Evolutionary conservation across 108 stramenopile species (phyloP), one percentile per base, ranked within the genome.

Genomic region (Cyclotella baltica): DNA sequence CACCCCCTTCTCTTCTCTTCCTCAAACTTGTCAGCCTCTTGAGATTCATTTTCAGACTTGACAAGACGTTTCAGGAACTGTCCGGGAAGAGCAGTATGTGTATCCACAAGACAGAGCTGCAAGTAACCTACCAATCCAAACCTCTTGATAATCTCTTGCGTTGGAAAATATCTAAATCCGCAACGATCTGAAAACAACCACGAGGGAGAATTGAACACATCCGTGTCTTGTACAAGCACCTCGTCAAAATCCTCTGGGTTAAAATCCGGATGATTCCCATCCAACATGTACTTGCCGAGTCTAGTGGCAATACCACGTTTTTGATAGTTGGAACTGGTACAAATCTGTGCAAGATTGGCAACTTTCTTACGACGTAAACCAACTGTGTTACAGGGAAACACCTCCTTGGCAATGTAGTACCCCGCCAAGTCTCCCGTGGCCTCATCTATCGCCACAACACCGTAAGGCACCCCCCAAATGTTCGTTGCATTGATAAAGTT

Each of bases 31-130:
- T 52, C 51, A n/a, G 51, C 51, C 51, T 52, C 51, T 19, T 10
- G 18, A 10, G 18, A 10, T 20, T 52, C 51, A 4, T 52, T 20
- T 4, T 52, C 51, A n/a, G 51, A 52, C 51, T 52, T 52, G 51
- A n/a, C 51, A n/a, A n/a, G n/a, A 13, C 51, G 4, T 52, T 52
- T 52, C n/a, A 20, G 51, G n/a, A 52, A 52, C 51, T 52, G 51
- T n/a, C 18, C 51, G 4, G 51, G 19, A 4, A 52, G n/a, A 52
- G 4, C 10, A n/a, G n/a, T n/a, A n/a, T 52, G 51, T 52, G 51
- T 20, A 10, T 4, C 19, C 18, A 4, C n/a, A 4, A 52, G 19
- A 52, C 10, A 52, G 4, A 52, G 51, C n/a, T 52, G 51, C 11
- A 52, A n/a, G 19, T 52, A 52, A 4, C 51, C 19, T 4, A 52